Base-by-base conservation (phyloP, 148 eudicot species). In the Vaccinium darrowii region DNA sequence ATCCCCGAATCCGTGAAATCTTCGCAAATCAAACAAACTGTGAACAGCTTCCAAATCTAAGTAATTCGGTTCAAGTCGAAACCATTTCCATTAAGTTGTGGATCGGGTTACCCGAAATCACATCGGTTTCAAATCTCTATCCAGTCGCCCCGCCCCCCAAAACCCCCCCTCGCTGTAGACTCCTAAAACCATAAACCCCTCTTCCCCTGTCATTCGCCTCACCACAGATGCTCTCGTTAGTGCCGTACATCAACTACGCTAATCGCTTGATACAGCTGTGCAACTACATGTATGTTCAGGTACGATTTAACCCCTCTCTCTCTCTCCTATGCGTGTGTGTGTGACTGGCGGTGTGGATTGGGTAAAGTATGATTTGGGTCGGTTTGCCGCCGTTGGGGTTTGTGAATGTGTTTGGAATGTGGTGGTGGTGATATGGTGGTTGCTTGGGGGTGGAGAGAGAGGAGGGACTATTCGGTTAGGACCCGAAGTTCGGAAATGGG, bases 271-370 rank as follows among this genome's bases (percentile, higher is more conserved):
- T 78, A n/a, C 58, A 3, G 10, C 81, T 11, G 60, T 78, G 60
- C 52, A 77, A 50, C 39, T 78, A 52, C 60, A 78, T 78, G 81
- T 51, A 78, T 78, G 60, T 78, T 78, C 81, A 78, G 81, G 81
- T 78, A 78, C 7, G 11, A 18, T 76, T n/a, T 18, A 43, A 43
- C 6, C 25, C 15, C 63, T 0, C 63, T 58, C 63, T 58, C 63
- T 58, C 63, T 58, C 65, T 7, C n/a, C n/a, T n/a, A n/a, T n/a
- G n/a, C 2, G 25, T 10, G 27, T 23, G 71, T 3, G 13, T 8
- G 71, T 65, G 14, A 8, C 30, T 65, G 71, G 30, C 12, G 25
- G 27, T n/a, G 69, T n/a, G 9, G 12, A 62, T n/a, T 21, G 21
- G 65, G 65, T 18, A 62, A 62, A n/a, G 12, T 8, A 10, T 8